Base-by-base conservation (phyloP, 2,329 filamentous ascomycete species). In the Neonectria sp. region DNA sequence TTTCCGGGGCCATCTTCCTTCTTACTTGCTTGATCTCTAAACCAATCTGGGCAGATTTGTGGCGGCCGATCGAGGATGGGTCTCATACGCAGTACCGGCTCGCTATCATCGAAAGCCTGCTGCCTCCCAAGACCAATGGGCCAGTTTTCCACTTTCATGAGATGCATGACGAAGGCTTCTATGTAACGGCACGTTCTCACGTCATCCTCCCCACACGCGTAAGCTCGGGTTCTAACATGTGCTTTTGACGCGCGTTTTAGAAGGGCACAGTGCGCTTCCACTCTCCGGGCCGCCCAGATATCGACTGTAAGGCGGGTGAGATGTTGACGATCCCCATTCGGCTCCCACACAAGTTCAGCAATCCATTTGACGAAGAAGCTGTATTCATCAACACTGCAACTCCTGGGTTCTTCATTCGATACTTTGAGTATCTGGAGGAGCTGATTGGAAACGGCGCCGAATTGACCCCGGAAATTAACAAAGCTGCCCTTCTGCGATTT, bases 271-370 rank as follows among this genome's bases (percentile, higher is more conserved):
- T 73, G 31, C 71, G 71, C 21, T 73, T 73, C 43, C 71, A 73
- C 61, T 70, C 46, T 1, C 71, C 69, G 2, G 71, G 69, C 29
- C 68, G 68, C 5, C 69, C 69, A 2, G 69, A 71, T 17, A 57
- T 72, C 27, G 71, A 73, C 35, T 70, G 68, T 46, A 68, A 70
- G 63, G 68, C 70, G 13, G 71, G 70, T 1, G 71, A 73, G 48
- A 70, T 72, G 64, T 27, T 75, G 9, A 73, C 67, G 13, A 58
- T 75, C 17, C 72, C 73, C 1, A 64, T 75, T n/a, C 73, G 72
- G 3, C 67, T 72, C 1, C 71, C 73, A 11, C 73, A 75, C 60
- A 72, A 65, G 51, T 75, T 75, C 52, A 74, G 72, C 65, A 75
- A 75, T 25, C 73, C 73, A 2, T 73, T 73, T 40, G 71, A 73